A percentile compares a stretch with the other conserved stretches of the same genome.
These are phyloP conservation scores for Naganishia albida DNA, from an alignment of 1,284 basidiomycete species.

Conservation along the genomic window DNA sequence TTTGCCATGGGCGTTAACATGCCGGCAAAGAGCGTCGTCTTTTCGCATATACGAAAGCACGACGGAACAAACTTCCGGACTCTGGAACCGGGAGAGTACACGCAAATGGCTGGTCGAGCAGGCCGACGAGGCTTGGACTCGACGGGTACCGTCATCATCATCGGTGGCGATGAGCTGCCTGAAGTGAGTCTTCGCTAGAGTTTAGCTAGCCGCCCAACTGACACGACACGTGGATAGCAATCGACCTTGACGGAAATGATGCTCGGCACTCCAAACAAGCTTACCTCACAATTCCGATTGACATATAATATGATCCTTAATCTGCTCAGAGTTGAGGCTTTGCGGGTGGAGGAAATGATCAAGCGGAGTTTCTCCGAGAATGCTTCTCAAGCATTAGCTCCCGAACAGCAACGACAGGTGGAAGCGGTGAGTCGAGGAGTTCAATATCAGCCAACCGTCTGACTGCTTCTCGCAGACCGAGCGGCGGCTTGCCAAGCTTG, in stretches of 20 bases:
- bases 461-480: conserved; percentile 64
- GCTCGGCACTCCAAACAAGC: conserved; percentile 83
- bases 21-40: conserved; percentile 97
- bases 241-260: conserved; percentile 77
- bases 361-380: conserved; percentile 99
- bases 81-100: conserved; percentile 87
- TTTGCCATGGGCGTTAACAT: conserved; percentile 99
- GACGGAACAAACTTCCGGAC: conserved; percentile 86
- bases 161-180: conserved; percentile 76
- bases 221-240: conserved; percentile 10
- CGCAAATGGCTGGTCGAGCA: conserved; percentile 98
- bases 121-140: conserved; percentile 92
- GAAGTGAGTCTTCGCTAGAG: conserved; percentile 61
- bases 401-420: conserved; percentile 89
- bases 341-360: conserved; percentile 99
- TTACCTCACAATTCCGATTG: conserved; percentile 95
- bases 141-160: conserved; percentile 93
- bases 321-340: conserved; percentile 89
- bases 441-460: neutral
- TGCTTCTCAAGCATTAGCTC: conserved; percentile 84
- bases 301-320: conserved; percentile 99
- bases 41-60: conserved; percentile 92
- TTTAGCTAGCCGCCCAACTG: neutral
- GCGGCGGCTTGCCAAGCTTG: conserved; percentile 66
- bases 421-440: conserved; percentile 61